Conservation (phyloP, 1,284 basidiomycete genomes). For the Ustilago cynodontis region DNA sequence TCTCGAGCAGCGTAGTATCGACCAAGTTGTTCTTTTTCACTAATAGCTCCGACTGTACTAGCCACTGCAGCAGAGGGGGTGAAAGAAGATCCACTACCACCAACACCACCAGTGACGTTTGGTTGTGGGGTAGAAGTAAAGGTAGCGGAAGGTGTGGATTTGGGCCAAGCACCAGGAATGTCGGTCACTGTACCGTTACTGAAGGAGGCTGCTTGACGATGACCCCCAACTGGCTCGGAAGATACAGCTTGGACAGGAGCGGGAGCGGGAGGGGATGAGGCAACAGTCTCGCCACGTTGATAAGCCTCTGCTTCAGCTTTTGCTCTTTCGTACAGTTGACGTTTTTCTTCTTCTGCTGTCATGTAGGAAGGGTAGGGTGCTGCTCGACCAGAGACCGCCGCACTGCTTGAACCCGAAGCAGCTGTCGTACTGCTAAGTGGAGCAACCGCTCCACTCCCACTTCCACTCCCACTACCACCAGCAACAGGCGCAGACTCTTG, state of each 20-base stretch:
- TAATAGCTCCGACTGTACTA: slow-evolving; percentile 3
- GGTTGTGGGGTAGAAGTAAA: neutral
- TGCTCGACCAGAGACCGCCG: slow-evolving; percentile 35
- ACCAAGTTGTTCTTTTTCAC: slow-evolving; percentile 60
- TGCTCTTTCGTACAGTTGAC: slow-evolving; percentile 55
- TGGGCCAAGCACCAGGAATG: slow-evolving; percentile 25
- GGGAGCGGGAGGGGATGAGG: neutral
- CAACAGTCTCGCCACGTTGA: slow-evolving; percentile 34
- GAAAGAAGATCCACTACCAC: neutral
- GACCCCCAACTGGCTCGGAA: slow-evolving; percentile 2
- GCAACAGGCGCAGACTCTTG: neutral
- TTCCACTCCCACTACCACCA: neutral
- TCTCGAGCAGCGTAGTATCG: slow-evolving; percentile 60
- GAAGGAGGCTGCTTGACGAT: slow-evolving; percentile 19
- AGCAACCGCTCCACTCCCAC: neutral
- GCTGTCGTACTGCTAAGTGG: neutral
- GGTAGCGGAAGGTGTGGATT: neutral
- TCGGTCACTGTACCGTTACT: slow-evolving; percentile 20
- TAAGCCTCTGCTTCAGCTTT: slow-evolving; percentile 54
- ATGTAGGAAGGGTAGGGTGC: slow-evolving; percentile 50
- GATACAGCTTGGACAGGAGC: neutral
- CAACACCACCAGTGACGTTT: neutral
- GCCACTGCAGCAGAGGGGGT: neutral
- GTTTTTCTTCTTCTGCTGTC: slow-evolving; percentile 62
- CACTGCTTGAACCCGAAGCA: slow-evolving; percentile 2